Evolutionary conservation across 495 filamentous ascomycete genomes (phyloP), one percentile per base, ranked within the genome.

Genomic region (Bacidia rubella): DNA sequence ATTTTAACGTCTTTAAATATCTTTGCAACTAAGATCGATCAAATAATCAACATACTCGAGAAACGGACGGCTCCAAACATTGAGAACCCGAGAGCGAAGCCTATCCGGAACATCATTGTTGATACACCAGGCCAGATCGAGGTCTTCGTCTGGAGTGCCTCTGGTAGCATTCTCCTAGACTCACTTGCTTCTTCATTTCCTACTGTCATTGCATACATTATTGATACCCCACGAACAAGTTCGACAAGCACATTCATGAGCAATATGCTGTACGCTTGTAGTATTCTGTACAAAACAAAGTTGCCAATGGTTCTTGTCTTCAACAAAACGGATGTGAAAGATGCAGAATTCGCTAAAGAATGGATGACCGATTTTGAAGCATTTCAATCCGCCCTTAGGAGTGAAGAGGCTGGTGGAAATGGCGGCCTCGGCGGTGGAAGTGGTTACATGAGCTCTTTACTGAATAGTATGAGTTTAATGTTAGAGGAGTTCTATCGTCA

Each of bases 321-420:
- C 72, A 98, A 98, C 70, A 98, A 98, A 72, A 94, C 90, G 0
- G 92, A 98, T 63, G 86, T 92, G 4, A 83, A 92, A 63, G 86
- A 92, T 60, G 87, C 90, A 2, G 75, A 74, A 20, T 95, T 95
- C 60, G 92, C 87, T 9, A 93, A 95, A 71, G 89, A 97, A 65
- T 99, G 92, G 92, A 99, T 99, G 92, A 94, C 89, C 17, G 90
- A 99, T 63, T 97, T 93, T 60, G 90, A 97, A 56, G 81, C 86
- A 12, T 99, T 99, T 67, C 93, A 97, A 66, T 77, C 76, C 26
- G 92, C 92, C 38, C 68, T 99, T 27, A 73, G 78, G 32, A 66
- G 75, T 47, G 90, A 95, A 65, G 86, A 97, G 67, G 80, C 85
- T 51, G 65, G 68, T 1, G 87, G 87, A 21, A 80, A 78, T 17